Evolutionary conservation across 192 early-diverging fungal species (phyloP), one percentile per base, ranked within the genome.

Genomic region (Radiomyces spectabilis): DNA sequence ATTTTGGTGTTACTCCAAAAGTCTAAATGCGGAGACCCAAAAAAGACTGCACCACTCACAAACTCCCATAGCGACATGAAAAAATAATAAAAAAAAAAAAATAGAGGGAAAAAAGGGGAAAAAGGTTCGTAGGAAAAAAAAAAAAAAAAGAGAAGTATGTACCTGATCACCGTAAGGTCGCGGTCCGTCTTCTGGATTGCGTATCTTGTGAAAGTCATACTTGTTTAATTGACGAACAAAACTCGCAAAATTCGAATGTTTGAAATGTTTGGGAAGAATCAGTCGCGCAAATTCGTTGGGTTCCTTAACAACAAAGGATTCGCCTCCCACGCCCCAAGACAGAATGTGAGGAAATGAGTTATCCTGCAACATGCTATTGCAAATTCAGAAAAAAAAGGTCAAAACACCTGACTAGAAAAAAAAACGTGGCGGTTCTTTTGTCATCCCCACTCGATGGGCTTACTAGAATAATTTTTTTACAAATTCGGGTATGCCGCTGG

Each of bases 131-230:
- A n/a, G n/a, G n/a, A n/a, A n/a, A n/a, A n/a, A n/a, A n/a, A n/a
- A n/a, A n/a, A n/a, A n/a, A n/a, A n/a, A n/a, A n/a, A n/a, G n/a
- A n/a, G n/a, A n/a, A n/a, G n/a, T n/a, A n/a, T 33, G 25, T 77
- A 81, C 77, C 75, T 77, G 78, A 35, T 79, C 71, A 15, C 82
- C 80, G 48, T 83, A 77, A 7, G 60, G 61, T 9, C 56, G 49
- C 5, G 59, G 42, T 8, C 62, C 65, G 27, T 85, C 80, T 19
- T 77, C 69, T 30, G 72, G 56, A 30, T 76, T 74, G 41, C 77
- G 77, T 45, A 85, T 74, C 57, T 87, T 89, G 64, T 85, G 82
- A 63, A 89, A 89, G 51, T 79, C 85, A 48, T 87, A 89, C 54
- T 83, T 87, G 71, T 88, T 88, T 16, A 86, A 73, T 57, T 88